Base-by-base conservation (phyloP, 805 yeast species). In the Kluyveromyces aestuarii region DNA sequence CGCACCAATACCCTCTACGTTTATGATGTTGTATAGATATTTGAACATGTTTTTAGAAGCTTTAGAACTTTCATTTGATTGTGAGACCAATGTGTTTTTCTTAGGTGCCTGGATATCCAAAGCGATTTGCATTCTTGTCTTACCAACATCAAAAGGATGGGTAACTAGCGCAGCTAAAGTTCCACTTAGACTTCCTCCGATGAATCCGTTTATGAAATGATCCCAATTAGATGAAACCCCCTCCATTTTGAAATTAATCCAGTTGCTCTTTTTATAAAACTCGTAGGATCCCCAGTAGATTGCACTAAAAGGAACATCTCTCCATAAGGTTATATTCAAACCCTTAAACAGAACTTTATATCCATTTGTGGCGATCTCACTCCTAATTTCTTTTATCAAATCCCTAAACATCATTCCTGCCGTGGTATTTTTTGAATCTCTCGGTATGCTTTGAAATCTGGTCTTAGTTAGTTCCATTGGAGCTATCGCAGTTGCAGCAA, bases 301-400 rank as follows among this genome's bases (percentile, higher is more conserved):
- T 0, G 95, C 97, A 52, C 95, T 84, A 63, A 93, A 93, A 1
- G 99, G 99, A 0, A 91, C 98, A 64, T 93, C 99, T 66, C 99
- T 75, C 96, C 96, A 91, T 14, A 93, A 72, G 0, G 99, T 93
- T 38, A 93, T 74, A 39, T 84, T 81, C 19, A 93, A 70, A 0
- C 99, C 99, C 48, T 83, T 82, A 73, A 89, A 93, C 17, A 93
- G 64, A 0, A 88, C 75, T 2, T 68, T 64, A 2, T 77, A 51
- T 0, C 99, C 99, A 13, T 73, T 72, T 1, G 61, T 51, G 37
- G 68, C 63, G 6, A 87, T 68, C 57, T 83, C 81, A 2, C 62
- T 57, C 44, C 61, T 62, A 27, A 83, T 71, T 43, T 86, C 89
- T 25, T 65, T 67, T 46, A 84, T 57, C 27, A 85, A 66, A 49